Evolutionary conservation across 2,329 filamentous ascomycete species (phyloP).

Genomic region (Paraphoma chrysanthemicola): DNA sequence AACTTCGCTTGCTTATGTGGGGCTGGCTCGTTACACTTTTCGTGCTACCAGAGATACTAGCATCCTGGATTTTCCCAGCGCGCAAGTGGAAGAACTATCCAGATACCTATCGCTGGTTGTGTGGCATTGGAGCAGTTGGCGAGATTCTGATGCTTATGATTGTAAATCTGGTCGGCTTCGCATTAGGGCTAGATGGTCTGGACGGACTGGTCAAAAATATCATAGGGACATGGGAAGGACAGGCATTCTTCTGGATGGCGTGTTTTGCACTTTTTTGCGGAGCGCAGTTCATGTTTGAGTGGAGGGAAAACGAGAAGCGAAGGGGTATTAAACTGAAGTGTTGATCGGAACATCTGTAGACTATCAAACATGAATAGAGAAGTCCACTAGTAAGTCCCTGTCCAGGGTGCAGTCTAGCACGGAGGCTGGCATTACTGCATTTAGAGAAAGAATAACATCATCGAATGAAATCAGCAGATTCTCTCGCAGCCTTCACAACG

Average conservation of each 20-base stretch:
- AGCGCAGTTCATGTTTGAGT: conserved; percentile 95
- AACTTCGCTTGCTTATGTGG: conserved; percentile 89
- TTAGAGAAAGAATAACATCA: no score
- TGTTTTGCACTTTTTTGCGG: conserved; percentile 82
- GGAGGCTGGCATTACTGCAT: no score
- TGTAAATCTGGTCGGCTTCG: conserved; percentile 94
- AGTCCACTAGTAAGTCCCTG: not conserved
- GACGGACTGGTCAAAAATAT: conserved; percentile 78
- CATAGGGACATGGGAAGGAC: conserved; percentile 75
- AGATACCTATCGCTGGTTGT: conserved; percentile 78
- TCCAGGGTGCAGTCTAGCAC: no score
- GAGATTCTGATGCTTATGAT: conserved; percentile 96
- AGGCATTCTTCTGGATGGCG: conserved; percentile 74
- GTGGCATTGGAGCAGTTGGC: conserved; percentile 77
- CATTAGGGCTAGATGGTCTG: conserved; percentile 87
- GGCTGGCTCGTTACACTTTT: conserved; percentile 96
- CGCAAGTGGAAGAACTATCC: conserved; percentile 73
- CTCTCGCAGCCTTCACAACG: no score
- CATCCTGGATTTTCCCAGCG: conserved; percentile 73
- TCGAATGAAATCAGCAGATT: no score
- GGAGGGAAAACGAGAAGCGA: conserved; percentile 82
- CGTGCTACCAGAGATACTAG: conserved; percentile 85
- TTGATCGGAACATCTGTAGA: conserved; percentile 45
- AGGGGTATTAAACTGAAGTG: conserved; percentile 85
- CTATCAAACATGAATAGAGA: not conserved